A percentile compares a stretch with the other conserved stretches of the same genome.
phyloP scores from a whole-genome alignment of 257 asterid genomes.

The Solanum chmielewskii region DNA sequence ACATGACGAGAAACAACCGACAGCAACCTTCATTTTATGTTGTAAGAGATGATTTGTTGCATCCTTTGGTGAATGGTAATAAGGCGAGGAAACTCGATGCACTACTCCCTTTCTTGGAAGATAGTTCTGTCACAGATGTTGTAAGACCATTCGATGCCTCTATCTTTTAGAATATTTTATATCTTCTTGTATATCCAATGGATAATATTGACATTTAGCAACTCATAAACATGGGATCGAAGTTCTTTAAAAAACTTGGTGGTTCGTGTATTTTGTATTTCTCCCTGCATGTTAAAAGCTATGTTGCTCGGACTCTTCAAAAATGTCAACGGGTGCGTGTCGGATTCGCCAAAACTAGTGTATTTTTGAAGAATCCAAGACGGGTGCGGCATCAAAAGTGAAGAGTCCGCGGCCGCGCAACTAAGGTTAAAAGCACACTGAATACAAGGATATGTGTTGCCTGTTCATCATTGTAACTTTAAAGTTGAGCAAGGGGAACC shows the following conservation, averaged over 20 bases:
- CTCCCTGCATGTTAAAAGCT: neutral
- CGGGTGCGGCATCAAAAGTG: too few species aligned
- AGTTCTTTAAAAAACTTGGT: neutral
- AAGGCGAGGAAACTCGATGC: constrained; percentile 89
- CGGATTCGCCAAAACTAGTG: too few species aligned
- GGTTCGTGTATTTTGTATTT: neutral
- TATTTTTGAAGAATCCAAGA: too few species aligned
- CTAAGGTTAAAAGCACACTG: too few species aligned
- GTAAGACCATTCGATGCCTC: constrained; percentile 28
- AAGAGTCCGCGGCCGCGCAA: too few species aligned
- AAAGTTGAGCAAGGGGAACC: neutral
- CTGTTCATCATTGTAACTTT: neutral
- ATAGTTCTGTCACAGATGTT: constrained; percentile 59
- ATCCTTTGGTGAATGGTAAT: constrained; percentile 88
- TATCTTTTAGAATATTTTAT: neutral
- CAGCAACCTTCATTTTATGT: constrained; percentile 50
- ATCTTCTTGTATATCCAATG: neutral
- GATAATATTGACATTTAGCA: neutral
- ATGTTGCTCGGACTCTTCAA: too few species aligned
- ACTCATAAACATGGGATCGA: neutral
- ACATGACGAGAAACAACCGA: constrained; percentile 4
- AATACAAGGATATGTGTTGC: too few species aligned
- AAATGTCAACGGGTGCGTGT: too few species aligned
- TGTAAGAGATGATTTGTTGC: constrained; percentile 84
- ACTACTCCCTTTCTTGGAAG: constrained; percentile 74